Base-by-base conservation (phyloP, 768 basidiomycete species). In the Mycena alexandri region DNA sequence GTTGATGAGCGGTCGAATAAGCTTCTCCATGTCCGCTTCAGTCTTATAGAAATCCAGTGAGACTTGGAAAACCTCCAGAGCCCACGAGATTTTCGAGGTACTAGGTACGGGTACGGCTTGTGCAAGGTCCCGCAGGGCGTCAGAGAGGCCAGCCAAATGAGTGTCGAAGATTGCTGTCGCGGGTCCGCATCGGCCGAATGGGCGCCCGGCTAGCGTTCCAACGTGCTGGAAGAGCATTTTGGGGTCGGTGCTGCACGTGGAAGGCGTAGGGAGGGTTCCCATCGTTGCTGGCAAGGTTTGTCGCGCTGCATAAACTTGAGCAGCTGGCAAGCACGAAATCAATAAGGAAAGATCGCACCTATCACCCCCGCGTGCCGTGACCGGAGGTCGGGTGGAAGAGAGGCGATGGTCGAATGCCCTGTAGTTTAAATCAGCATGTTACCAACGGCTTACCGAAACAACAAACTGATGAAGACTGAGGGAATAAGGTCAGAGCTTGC, bases 181-280 rank as follows among this genome's bases (percentile, higher is more conserved):
- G 16, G 54, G 62, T 21, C 62, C 62, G 41, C 62, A 63, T 19
- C 62, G 62, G 33, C 61, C 61, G 34, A 63, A 56, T 19, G 62
- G 62, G 41, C 54, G 62, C 24, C 62, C 62, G 21, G 62, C 54
- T 11, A 63, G 54, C 24, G 54, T 63, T n/a, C 44, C 54, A 29
- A 44, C 22, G 42, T 55, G 44, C 44, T 56, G 36, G 36, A 48
- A 63, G 46, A 63, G 53, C 34, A 24, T 33, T 34, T 48, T 29
- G 10, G 62, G 62, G 11, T 55, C 24, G 16, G 44, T 19, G 50
- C 34, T 19, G 11, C 62, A 55, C 2, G 53, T 19, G 33, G 53
- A 63, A n/a, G 62, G 46, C 11, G 16, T 53, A 33, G 61, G 43
- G 14, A 63, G 61, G 51, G 61, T 53, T 21, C 33, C 42, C 29